Base-by-base conservation (phyloP, 179 eudicot genomes). In the Beta corolliflora region DNA sequence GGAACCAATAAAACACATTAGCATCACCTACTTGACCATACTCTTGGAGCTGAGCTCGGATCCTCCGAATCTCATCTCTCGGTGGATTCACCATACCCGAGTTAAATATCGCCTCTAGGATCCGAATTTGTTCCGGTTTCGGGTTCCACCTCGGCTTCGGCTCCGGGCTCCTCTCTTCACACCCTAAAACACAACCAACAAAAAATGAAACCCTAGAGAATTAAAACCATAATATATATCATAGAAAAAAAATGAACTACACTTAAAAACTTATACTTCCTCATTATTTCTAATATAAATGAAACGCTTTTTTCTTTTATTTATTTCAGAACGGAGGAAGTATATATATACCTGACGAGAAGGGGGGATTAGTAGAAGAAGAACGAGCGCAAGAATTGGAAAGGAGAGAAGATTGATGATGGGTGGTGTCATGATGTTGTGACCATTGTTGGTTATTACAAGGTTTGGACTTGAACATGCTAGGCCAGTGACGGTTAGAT, bases 81-180 rank as follows among this genome's bases (percentile, higher is more conserved):
- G 99, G 99, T 3, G 99, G 99, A 83, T 96, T 96, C 7, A 96
- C 95, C 92, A 96, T 90, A 1, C 99, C 98, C 16, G 98, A 94
- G 88, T 96, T 94, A 89, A 96, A 96, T 77, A 96, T 92, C 1
- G 96, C 86, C 80, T 96, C 99, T 1, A 96, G 91, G 66, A 96
- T 94, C 81, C 93, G 89, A 45, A 96, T 96, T 79, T 96, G 99
- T 71, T 96, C 99, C 10, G 98, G 98, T 81, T 91, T 90, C 4
- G 99, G 98, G 85, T 94, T 94, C 99, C 99, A 96, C 77, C 99
- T 86, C 1, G 98, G 98, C 63, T 94, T 94, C 10, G 97, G 97
- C 83, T 96, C 98, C 7, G 97, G 95, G n/a, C 89, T 92, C 81
- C 95, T 90, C 80, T 94, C 99, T 56, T 93, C 97, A 69, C 91